A percentile compares a stretch with the other conserved stretches of the same genome.
Evolutionary conservation across 1,139 yeast species (phyloP).

Genomic region (Geotrichum klebahnii): DNA sequence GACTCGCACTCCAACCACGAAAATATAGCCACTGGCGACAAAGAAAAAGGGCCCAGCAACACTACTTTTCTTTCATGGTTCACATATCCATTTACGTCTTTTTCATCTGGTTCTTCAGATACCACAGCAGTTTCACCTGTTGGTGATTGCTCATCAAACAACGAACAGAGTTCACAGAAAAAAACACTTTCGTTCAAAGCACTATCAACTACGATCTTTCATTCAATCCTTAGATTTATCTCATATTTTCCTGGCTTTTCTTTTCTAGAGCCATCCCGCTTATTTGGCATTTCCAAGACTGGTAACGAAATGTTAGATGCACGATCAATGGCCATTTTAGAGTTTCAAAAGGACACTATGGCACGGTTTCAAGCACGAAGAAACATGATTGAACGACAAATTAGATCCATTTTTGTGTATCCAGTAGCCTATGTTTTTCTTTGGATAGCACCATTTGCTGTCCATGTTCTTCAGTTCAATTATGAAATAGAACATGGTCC

Average conservation of each 20-base stretch:
- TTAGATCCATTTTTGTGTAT: conserved; percentile 74
- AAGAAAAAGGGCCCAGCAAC: neutral
- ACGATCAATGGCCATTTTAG: conserved; percentile 17
- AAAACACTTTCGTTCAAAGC: conserved; percentile 10
- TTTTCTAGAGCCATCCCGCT: conserved; percentile 25
- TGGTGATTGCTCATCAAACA: neutral
- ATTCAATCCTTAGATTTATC: conserved; percentile 21
- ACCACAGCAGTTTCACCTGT: neutral
- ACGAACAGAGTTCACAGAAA: neutral
- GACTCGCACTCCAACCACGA: conserved; percentile 16
- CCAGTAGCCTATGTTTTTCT: conserved; percentile 76
- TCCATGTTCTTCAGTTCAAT: conserved; percentile 57
- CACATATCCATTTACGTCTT: neutral
- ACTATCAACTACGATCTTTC: neutral
- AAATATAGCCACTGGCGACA: neutral
- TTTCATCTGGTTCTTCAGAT: neutral
- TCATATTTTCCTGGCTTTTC: conserved; percentile 35
- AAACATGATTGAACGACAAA: conserved; percentile 66
- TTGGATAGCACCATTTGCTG: conserved; percentile 78
- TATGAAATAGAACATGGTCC: conserved; percentile 36
- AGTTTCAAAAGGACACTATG: conserved; percentile 57
- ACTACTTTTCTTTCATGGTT: conserved; percentile 5
- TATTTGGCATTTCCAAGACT: neutral
- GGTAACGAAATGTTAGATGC: conserved; percentile 14
- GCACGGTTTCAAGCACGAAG: conserved; percentile 59